Percentiles rank a stretch among this genome's conserved stretches.
phyloP scores from a whole-genome alignment of 208 protist genomes.

The Crithidia bombi region DNA sequence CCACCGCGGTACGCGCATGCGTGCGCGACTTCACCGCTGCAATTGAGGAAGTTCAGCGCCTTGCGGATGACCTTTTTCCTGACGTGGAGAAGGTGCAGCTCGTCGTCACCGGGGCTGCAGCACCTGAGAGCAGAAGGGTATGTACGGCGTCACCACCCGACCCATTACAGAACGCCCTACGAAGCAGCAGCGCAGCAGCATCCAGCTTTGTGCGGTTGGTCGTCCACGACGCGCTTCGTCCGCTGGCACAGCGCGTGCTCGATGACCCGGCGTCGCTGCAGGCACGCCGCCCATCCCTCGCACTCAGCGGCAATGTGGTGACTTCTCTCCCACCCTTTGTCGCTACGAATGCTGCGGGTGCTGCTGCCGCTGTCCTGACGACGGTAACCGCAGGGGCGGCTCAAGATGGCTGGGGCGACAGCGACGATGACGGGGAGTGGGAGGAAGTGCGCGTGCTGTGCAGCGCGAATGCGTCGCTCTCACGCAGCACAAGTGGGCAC shows the following conservation, averaged over 20 bases:
- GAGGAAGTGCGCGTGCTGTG: slow-evolving; percentile 12
- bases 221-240: slow-evolving; percentile 27
- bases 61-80: background rate
- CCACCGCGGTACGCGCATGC: background rate
- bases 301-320: background rate
- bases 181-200: background rate
- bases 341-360: background rate
- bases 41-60: background rate
- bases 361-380: background rate
- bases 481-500: background rate
- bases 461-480: slow-evolving; percentile 1
- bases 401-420: slow-evolving; percentile 13
- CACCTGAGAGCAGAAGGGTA: too few relatives aligned
- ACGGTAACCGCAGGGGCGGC: background rate
- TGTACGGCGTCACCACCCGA: too few relatives aligned
- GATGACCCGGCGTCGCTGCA: slow-evolving; percentile 16
- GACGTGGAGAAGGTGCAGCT: background rate
- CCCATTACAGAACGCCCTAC: too few relatives aligned
- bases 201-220: slow-evolving; percentile 9
- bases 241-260: slow-evolving; percentile 29
- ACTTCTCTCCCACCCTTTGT: background rate
- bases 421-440: slow-evolving; percentile 13
- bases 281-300: background rate
- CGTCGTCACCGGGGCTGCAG: too few relatives aligned
- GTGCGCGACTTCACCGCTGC: background rate